These are phyloP conservation scores for Alternaria incomplexa DNA, from an alignment of 2,329 filamentous ascomycete species.

Conservation along the genomic window DNA sequence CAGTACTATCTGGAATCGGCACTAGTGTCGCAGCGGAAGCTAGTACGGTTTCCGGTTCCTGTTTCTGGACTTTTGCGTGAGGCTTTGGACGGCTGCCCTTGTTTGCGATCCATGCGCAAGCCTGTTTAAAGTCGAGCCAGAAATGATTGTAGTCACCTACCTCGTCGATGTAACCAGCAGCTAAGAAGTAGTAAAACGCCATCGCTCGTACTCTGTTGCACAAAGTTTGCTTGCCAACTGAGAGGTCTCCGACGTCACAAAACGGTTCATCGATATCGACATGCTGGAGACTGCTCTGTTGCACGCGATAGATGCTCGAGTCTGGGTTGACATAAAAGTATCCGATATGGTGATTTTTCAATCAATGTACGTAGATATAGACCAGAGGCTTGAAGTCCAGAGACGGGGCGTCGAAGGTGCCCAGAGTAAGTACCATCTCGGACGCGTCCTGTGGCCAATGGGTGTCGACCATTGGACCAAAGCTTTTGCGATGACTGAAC, in stretches of 20 bases:
- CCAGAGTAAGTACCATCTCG: neutral
- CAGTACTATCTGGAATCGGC: accelerated
- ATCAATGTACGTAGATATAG: neutral
- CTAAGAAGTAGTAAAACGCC: neutral
- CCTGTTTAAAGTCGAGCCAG: neutral
- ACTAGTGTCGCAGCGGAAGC: neutral
- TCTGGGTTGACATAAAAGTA: neutral
- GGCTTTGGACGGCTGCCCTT: neutral
- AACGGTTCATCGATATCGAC: neutral
- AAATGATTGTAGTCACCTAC: neutral
- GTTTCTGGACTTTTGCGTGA: neutral
- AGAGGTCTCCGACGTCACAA: neutral
- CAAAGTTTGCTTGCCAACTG: neutral
- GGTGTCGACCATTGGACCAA: neutral
- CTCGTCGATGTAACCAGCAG: neutral
- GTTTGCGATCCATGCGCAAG: neutral
- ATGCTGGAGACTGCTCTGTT: accelerated
- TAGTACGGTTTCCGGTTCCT: neutral
- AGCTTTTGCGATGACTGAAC: neutral
- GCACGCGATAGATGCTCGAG: neutral
- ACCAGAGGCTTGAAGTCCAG: accelerated
- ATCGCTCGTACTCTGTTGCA: neutral
- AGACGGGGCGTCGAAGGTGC: neutral
- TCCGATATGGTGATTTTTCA: neutral
- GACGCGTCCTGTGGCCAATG: neutral